phyloP scores from a whole-genome alignment of 148 eudicot genomes.

The Amaranthus cruentus region DNA sequence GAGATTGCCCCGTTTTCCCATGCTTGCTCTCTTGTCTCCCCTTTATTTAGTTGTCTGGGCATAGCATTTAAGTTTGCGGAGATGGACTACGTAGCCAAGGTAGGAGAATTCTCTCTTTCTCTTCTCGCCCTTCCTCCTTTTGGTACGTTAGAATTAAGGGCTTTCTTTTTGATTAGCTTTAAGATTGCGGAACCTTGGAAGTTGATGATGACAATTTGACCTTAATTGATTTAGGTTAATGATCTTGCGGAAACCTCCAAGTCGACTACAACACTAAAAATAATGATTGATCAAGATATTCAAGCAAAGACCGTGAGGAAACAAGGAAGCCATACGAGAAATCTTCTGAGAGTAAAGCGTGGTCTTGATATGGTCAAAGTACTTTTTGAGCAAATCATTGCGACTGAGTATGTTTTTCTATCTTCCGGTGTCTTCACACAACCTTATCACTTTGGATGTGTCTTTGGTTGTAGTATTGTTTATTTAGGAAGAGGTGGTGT shows the following conservation, averaged over 20 bases:
- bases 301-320: slow-evolving; percentile 52
- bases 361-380: slow-evolving; percentile 90
- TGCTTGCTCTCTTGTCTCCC: slow-evolving; percentile 88
- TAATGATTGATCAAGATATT: slow-evolving; percentile 61
- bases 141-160: neutral
- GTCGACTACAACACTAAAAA: slow-evolving; percentile 42
- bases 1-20: slow-evolving; percentile 63
- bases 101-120: slow-evolving; percentile 5
- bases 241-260: slow-evolving; percentile 67
- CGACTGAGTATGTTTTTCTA: slow-evolving; percentile 49
- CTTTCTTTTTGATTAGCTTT: neutral
- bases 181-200: neutral
- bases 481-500: too few relatives aligned
- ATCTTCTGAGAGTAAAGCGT: slow-evolving; percentile 84
- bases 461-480: too few relatives aligned
- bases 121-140: neutral
- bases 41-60: slow-evolving; percentile 83
- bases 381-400: slow-evolving; percentile 73
- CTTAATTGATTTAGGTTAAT: slow-evolving; percentile 41
- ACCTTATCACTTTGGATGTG: too few relatives aligned
- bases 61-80: slow-evolving; percentile 97
- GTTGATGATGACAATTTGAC: neutral
- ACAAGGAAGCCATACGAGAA: slow-evolving; percentile 84
- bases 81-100: slow-evolving; percentile 88
- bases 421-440: neutral